Evolutionary conservation across 2,329 filamentous ascomycete genomes (phyloP), one percentile per base, ranked within the genome.

Genomic region (Alternaria rosae): DNA sequence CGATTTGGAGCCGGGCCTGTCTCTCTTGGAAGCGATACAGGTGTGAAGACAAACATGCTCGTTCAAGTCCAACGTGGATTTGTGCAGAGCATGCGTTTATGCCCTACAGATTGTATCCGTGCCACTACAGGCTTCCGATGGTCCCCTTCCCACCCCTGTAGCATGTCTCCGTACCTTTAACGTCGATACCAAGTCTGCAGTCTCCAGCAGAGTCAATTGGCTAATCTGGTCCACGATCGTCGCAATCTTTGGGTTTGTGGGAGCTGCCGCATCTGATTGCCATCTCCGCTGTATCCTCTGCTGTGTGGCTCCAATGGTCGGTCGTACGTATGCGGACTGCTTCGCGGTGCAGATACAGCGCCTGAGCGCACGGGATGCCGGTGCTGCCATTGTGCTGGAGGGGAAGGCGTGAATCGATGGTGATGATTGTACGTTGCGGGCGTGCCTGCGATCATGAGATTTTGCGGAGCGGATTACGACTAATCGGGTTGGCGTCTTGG

Each of bases 181-280:
- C 82, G 89, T 93, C 57, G 94, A 89, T 57, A 99, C 95, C 63
- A 99, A 86, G 80, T 98, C 95, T 61, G 96, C 94, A 41, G 95
- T 99, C 87, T 99, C 96, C 75, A 99, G 85, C 61, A 99, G 87
- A 45, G 94, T 99, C 87, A 99, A 91, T 88, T 95, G 90, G 83
- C 94, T 97, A 82, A 99, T 99, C 83, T 99, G 94, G 81, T 99
- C 94, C 77, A 99, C 95, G 77, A 99, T 99, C 62, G 88, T 88
- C 73, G 90, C 82, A 76, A 99, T 97, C 88, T 99, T 99, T 67
- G 95, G 93, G 83, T 92, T 97, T 65, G 85, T 82, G 73, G 87
- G 80, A 59, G 80, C 77, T 57, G 85, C 85, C 53, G 87, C 89
- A 58, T 94, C 91, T 66, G 93, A 94, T 82, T 95, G 92, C 91